Evolutionary conservation across 1,139 yeast species (phyloP).

Genomic region (Saccharomycopsis phalli): DNA sequence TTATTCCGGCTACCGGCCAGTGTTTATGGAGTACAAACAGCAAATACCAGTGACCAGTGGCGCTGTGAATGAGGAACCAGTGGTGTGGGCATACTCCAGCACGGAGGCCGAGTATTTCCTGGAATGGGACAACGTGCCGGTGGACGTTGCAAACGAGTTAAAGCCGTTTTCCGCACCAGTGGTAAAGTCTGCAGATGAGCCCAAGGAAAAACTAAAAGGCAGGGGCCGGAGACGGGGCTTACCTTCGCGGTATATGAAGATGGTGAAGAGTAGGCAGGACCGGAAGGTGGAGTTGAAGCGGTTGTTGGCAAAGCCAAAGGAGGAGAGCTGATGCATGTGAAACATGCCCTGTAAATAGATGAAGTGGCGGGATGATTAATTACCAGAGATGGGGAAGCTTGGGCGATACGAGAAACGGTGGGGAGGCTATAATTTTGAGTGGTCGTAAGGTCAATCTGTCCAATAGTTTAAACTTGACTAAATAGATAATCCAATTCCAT

Average conservation of each 20-base stretch:
- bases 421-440: too few relatives aligned
- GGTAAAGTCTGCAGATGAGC: neutral
- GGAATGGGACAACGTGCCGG: constrained; percentile 29
- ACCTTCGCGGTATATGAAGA: constrained; percentile 8
- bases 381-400: too few relatives aligned
- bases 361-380: too few relatives aligned
- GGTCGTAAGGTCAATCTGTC: too few relatives aligned
- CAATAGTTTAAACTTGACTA: too few relatives aligned
- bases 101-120: constrained; percentile 27
- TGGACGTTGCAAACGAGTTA: constrained; percentile 23
- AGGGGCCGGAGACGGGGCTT: constrained; percentile 16
- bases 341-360: too few relatives aligned
- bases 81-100: constrained; percentile 25
- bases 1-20: constrained; percentile 19
- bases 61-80: neutral
- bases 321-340: too few relatives aligned
- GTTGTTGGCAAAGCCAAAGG: constrained; percentile 13
- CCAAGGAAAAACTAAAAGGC: constrained; percentile 1
- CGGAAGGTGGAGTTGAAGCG: constrained; percentile 14
- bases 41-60: neutral
- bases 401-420: too few relatives aligned
- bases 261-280: constrained; percentile 8
- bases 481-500: too few relatives aligned
- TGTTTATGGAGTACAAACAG: constrained; percentile 15
- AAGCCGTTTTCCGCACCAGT: constrained; percentile 20